Evolutionary conservation across 768 basidiomycete species (phyloP), one percentile per base, ranked within the genome.

Genomic region (Amanita rubescens): DNA sequence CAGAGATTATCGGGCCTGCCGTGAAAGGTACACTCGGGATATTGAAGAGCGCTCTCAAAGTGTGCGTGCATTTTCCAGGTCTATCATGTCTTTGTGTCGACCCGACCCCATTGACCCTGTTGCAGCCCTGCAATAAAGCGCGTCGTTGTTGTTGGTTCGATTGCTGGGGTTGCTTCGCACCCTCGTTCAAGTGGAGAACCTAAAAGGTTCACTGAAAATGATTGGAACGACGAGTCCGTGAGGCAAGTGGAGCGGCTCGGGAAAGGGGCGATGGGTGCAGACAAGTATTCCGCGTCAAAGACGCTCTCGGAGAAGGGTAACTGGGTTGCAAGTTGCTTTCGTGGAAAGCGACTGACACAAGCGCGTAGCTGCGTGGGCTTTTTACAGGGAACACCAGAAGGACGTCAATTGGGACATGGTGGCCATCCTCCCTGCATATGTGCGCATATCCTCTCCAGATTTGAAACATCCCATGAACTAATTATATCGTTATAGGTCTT

Each of bases 1-100:
- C 42, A 84, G 82, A 87, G 55, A 59, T 87, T 35, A 81, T 89
- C 56, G 65, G 63, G 15, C 90, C 90, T 4, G 90, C 90, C 25
- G 78, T 91, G 3, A 68, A 80, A 2, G 89, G 90, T 1, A 91
- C 90, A 0, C 60, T 78, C 1, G 74, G 79, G 6, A 71, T 91
- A 14, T 69, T 92, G 19, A 67, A 78, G 56, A 80, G 80, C 41
- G 75, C 80, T 7, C 63, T 77, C 82, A 80, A 63, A 62, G 78
- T 57, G 75, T 71, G 79, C 82, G 56, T 20, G 67, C 58, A 3
- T 24, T 48, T n/a, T 35, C 24, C n/a, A n/a, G n/a, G n/a, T n/a
- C n/a, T n/a, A n/a, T n/a, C n/a, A n/a, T n/a, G n/a, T 35, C 25
- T 14, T 6, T 7, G 9, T 0, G 11, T 14, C 14, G 6, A 19